Base-by-base conservation (phyloP, 768 basidiomycete species). In the Boletus huronensis region DNA sequence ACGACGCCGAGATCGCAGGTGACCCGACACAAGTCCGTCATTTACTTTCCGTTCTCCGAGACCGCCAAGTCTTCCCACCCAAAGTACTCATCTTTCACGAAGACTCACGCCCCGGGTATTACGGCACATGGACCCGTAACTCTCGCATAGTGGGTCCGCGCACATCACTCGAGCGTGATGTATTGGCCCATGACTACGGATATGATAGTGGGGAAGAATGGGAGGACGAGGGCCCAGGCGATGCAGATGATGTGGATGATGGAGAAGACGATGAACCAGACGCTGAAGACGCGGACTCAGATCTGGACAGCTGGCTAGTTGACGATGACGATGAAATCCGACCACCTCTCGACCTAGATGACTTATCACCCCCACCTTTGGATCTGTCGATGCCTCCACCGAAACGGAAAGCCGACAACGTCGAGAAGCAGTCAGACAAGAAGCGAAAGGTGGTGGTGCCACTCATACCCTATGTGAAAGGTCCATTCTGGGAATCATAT, bases 171-270 rank as follows among this genome's bases (percentile, higher is more conserved):
- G 83, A 79, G 3, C 82, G 82, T 59, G 97, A 99, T 63, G 76
- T 82, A 11, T 74, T 87, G 1, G 78, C 82, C 13, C 79, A 90
- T 50, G 93, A 98, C 71, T 99, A 98, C 68, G 81, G 82, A 5
- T 92, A 95, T 65, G 95, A 99, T 73, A 94, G 91, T 48, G 96
- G 92, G 14, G 93, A 87, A 62, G 97, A 98, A 62, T 98, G 97
- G 97, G 92, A 93, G 58, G 90, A 88, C 53, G 93, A 94, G 66
- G 84, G 85, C 21, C 78, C 76, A 13, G 82, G 79, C 3, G 91
- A 86, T 23, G 90, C 83, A 11, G 91, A 87, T 47, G 90, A 90
- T 46, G 87, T 90, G 51, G 76, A 76, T 39, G 74, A 73, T 34
- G 77, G 64, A 19, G 85, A 88, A 6, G 90, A 90, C 16, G 85